A percentile compares a stretch with the other conserved stretches of the same genome.
phyloP scores from a whole-genome alignment of 129 eudicot species.

The Saposhnikovia divaricata region DNA sequence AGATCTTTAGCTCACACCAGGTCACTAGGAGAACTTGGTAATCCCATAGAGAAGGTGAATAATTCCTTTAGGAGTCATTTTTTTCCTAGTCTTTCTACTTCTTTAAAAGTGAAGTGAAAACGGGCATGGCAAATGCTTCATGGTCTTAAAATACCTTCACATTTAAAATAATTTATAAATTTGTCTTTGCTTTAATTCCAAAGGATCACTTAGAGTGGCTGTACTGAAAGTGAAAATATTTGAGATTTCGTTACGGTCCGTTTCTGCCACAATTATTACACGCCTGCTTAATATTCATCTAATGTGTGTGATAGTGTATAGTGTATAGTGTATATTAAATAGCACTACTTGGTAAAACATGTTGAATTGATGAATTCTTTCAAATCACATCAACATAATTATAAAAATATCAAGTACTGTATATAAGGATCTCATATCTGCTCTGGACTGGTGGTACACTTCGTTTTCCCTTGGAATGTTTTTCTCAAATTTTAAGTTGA shows the following conservation, averaged over 20 bases:
- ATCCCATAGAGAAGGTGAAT: background rate
- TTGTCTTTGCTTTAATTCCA: background rate
- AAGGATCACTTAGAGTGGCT: background rate
- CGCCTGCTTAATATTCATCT: background rate
- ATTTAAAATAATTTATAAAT: background rate
- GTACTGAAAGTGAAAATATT: background rate
- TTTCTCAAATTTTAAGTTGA: no score
- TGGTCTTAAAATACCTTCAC: background rate
- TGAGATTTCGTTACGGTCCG: background rate
- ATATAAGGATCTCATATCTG: background rate
- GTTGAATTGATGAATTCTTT: no score
- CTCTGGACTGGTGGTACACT: no score
- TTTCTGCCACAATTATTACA: background rate
- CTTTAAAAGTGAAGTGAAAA: background rate
- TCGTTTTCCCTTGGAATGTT: no score
- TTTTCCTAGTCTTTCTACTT: background rate
- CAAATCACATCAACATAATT: background rate
- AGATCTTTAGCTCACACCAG: background rate
- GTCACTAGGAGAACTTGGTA: background rate
- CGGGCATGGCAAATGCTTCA: background rate
- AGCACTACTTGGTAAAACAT: background rate
- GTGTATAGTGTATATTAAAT: background rate
- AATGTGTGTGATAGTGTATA: no score
- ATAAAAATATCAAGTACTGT: background rate
- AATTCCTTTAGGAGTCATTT: background rate